Evolutionary conservation across 306 rosid species (phyloP).

Genomic region (Medicago lupulina): DNA sequence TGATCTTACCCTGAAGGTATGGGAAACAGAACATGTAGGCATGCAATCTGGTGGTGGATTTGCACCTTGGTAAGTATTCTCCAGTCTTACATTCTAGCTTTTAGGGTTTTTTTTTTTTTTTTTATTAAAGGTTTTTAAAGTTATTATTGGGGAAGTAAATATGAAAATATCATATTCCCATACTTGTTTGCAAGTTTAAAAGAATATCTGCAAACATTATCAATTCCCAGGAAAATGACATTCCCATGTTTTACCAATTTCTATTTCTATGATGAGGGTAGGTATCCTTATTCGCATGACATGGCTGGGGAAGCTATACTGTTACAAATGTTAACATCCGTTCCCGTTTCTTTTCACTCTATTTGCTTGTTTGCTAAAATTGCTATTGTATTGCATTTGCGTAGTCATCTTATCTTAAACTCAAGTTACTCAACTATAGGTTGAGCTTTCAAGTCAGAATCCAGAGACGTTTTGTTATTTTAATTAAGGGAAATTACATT

Average conservation of each 20-base stretch:
- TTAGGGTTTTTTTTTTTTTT: neutral
- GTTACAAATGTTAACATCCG: neutral
- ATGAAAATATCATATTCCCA: neutral
- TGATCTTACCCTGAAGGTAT: constrained; percentile 86
- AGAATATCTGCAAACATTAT: neutral
- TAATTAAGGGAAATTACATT: too few relatives aligned
- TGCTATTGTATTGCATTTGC: constrained; percentile 15
- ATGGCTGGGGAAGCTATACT: neutral
- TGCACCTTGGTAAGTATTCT: constrained; percentile 72
- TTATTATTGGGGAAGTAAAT: neutral
- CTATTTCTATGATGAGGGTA: neutral
- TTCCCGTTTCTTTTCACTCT: neutral
- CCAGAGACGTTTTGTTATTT: neutral
- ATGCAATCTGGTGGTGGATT: constrained; percentile 66
- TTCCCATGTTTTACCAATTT: constrained; percentile 3
- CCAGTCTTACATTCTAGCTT: neutral
- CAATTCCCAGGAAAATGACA: neutral
- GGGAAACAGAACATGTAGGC: constrained; percentile 69
- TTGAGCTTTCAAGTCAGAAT: constrained; percentile 25
- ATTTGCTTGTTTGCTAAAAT: constrained; percentile 10
- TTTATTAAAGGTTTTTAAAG: neutral
- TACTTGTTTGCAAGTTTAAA: neutral
- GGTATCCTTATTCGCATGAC: constrained; percentile 10
- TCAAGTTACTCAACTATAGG: constrained; percentile 20
- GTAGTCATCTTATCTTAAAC: constrained; percentile 14